A percentile compares a stretch with the other conserved stretches of the same genome.
Conservation (phyloP, 129 eudicot genomes). For the Chrysanthemum makinoi region DNA sequence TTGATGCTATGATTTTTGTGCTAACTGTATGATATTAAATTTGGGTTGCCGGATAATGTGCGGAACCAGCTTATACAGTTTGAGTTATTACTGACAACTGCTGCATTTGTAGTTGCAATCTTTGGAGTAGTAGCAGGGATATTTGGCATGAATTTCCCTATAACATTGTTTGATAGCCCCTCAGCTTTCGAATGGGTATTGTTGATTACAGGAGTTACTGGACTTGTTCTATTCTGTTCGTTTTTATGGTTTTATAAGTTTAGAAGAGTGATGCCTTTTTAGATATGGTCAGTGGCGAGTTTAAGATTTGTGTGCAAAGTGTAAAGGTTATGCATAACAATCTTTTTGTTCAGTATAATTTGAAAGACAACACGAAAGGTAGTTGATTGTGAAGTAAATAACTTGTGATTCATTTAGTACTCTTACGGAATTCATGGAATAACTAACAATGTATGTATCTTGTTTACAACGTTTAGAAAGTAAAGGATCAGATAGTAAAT, state of each 20-base stretch:
- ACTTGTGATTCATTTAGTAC: too few species aligned
- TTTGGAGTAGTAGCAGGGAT: conserved; percentile 94
- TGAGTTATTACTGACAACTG: conserved; percentile 82
- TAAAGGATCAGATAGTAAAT: too few species aligned
- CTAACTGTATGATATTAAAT: not conserved
- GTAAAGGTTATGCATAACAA: conserved; percentile 6
- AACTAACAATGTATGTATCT: too few species aligned
- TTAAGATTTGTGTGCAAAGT: not conserved
- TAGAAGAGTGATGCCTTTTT: conserved; percentile 84
- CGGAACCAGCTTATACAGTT: conserved; percentile 95
- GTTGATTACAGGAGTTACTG: conserved; percentile 62
- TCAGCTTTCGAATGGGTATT: conserved; percentile 86
- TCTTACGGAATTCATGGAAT: too few species aligned
- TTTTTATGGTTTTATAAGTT: conserved; percentile 78
- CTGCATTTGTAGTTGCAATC: conserved; percentile 92
- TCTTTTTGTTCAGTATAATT: not conserved
- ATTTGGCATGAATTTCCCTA: conserved; percentile 88
- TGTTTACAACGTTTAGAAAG: too few species aligned
- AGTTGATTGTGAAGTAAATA: too few species aligned
- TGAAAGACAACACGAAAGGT: not conserved
- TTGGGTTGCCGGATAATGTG: conserved; percentile 71
- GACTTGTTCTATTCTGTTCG: conserved; percentile 48
- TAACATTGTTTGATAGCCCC: conserved; percentile 48
- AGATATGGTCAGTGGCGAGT: conserved; percentile 4
- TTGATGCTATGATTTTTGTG: not conserved